Evolutionary conservation across 352 stramenopile species (phyloP).

Genomic region (Phytophthora syringae): DNA sequence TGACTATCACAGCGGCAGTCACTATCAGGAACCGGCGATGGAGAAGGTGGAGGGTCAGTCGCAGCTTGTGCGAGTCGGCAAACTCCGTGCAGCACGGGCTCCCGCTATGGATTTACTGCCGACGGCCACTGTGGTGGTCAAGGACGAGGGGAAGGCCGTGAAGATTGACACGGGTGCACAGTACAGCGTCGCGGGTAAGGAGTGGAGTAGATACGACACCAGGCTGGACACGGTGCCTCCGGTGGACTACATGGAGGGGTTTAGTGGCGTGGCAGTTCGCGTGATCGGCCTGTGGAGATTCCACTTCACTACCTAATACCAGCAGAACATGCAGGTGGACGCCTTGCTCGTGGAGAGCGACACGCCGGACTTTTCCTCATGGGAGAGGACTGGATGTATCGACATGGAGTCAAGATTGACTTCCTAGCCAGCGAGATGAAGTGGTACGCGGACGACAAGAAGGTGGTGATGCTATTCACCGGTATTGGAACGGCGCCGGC

Average conservation of each 20-base stretch:
- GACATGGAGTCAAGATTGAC: too few species aligned
- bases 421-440: too few species aligned
- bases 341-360: not conserved
- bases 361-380: not conserved
- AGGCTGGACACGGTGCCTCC: not conserved
- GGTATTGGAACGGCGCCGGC: not conserved
- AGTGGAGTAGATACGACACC: not conserved
- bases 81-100: not conserved
- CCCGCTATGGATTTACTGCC: not conserved
- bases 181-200: not conserved
- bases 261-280: not conserved
- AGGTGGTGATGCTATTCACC: too few species aligned
- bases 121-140: not conserved
- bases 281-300: not conserved
- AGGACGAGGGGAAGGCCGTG: not conserved
- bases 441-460: too few species aligned
- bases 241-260: too few species aligned
- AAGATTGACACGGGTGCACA: not conserved
- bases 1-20: too few species aligned
- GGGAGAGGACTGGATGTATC: slow-evolving; percentile 12
- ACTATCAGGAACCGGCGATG: not conserved
- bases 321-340: not conserved
- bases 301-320: not conserved
- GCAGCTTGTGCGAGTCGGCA: not conserved
- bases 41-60: not conserved